Base-by-base conservation (phyloP, 768 basidiomycete genomes). In the Amanita thiersii region DNA sequence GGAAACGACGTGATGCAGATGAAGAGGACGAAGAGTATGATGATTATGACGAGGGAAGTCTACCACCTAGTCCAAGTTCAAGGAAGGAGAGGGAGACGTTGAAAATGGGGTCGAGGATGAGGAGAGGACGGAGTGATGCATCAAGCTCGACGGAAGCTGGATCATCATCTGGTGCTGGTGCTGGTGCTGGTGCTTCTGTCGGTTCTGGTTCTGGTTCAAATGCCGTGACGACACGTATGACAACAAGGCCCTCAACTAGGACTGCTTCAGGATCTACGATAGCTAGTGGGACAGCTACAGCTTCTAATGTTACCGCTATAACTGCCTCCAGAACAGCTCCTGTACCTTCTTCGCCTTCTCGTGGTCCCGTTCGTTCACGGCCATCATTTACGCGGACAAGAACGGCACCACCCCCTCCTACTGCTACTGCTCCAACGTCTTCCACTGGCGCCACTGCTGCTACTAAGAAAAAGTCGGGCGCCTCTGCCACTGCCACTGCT, bases 181-280 rank as follows among this genome's bases (percentile, higher is more conserved):
- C 42, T 2, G 20, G 12, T 43, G 18, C 42, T 11, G 24, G 14
- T 11, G 10, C 20, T n/a, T 34, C 40, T 20, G 37, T 29, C 29
- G 18, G n/a, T 10, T 20, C 37, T 35, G 28, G 26, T 17, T 3
- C 19, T 24, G 25, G 36, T 6, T 11, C 14, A 23, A 35, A 14
- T 8, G 14, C 40, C 3, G 15, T 21, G 26, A 43, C 44, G 29
- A 45, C 44, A 28, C 24, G 46, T 11, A 41, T 44, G 37, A 46
- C 43, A 36, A 44, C 30, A 37, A 65, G 70, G 39, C 75, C 77
- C 1, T 81, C 80, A 1, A 75, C 75, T 31, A 65, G 71, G n/a
- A 56, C 65, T 5, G 64, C 69, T 1, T 52, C 64, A 1, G 51
- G 56, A 17, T 9, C 9, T 30, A 30, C 29, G 14, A 14, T 9